Percentiles rank a stretch among this genome's conserved stretches.
Conservation (phyloP, 1,139 yeast species). For the Candida tetrigidarum region DNA sequence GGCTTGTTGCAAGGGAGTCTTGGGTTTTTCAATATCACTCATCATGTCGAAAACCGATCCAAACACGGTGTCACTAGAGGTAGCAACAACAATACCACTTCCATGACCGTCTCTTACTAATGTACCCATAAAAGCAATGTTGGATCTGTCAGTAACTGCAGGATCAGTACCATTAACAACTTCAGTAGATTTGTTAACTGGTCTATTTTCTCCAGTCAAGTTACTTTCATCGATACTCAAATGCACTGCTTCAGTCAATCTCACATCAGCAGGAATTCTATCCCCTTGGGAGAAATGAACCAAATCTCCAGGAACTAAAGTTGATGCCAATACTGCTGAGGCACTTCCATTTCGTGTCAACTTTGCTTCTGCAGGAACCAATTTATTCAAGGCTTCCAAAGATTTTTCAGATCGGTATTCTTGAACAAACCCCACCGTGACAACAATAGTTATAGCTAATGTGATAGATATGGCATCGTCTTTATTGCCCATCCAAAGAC, state of each 20-base stretch:
- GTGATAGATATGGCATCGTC: conserved; percentile 94
- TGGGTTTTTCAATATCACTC: conserved; percentile 92
- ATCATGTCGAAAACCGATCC: conserved; percentile 92
- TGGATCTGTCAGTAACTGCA: conserved; percentile 67
- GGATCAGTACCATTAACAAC: conserved; percentile 33
- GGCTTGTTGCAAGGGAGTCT: conserved; percentile 91
- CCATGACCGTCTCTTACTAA: conserved; percentile 95
- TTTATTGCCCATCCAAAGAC: conserved; percentile 88
- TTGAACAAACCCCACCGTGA: conserved; percentile 94
- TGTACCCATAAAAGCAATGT: conserved; percentile 95
- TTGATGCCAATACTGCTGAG: conserved; percentile 79
- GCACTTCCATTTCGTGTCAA: conserved; percentile 79
- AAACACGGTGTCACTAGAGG: conserved; percentile 86
- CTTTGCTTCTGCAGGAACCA: conserved; percentile 94
- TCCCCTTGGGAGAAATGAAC: conserved; percentile 91
- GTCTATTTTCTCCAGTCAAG: conserved; percentile 91
- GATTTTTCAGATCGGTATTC: conserved; percentile 95
- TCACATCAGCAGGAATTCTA: conserved; percentile 90
- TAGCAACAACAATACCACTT: conserved; percentile 88
- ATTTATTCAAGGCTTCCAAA: conserved; percentile 83
- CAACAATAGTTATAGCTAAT: conserved; percentile 86
- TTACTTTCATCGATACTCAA: conserved; percentile 88
- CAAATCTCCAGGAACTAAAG: conserved; percentile 92
- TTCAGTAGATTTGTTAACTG: conserved; percentile 64
- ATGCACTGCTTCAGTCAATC: conserved; percentile 78